A percentile compares a stretch with the other conserved stretches of the same genome.
These are phyloP conservation scores for Edaphochlamys debaryana DNA, from an alignment of 139 green algal species.

Conservation along the genomic window DNA sequence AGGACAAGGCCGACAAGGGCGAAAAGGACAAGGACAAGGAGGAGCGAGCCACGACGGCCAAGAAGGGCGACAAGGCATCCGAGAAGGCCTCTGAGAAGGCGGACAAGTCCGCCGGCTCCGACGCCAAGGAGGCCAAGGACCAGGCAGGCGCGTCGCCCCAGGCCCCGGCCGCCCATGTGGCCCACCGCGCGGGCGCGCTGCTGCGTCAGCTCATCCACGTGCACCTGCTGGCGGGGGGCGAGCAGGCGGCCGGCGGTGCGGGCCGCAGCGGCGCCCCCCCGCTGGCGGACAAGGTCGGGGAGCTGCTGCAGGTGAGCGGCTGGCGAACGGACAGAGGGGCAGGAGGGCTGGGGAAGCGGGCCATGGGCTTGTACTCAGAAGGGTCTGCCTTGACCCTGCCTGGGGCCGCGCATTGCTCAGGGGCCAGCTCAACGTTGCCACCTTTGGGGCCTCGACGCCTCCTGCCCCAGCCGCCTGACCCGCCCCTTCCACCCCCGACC, in stretches of 20 bases:
- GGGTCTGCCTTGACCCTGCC: no score
- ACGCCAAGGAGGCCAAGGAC: background rate
- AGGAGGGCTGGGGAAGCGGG: no score
- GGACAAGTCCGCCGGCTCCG: background rate
- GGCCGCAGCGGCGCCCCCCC: background rate
- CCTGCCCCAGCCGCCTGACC: background rate
- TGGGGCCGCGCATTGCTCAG: background rate
- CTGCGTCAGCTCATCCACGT: slow-evolving; percentile 77
- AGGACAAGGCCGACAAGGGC: no score
- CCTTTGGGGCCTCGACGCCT: background rate
- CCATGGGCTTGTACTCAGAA: no score
- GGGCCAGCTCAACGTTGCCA: background rate
- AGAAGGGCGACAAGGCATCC: background rate
- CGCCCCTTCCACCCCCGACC: background rate
- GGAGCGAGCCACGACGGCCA: background rate
- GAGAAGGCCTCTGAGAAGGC: slow-evolving; percentile 1
- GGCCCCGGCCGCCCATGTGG: background rate
- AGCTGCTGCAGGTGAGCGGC: slow-evolving; percentile 54
- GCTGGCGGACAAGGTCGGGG: slow-evolving; percentile 27
- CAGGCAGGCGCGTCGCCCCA: background rate
- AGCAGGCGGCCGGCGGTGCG: background rate
- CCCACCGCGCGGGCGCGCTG: slow-evolving; percentile 54
- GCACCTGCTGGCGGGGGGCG: slow-evolving; percentile 62
- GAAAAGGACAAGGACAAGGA: slow-evolving; percentile 23
- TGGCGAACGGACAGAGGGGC: no score